Conservation (phyloP, 2,329 filamentous ascomycete genomes). For the Penicillium sp. region DNA sequence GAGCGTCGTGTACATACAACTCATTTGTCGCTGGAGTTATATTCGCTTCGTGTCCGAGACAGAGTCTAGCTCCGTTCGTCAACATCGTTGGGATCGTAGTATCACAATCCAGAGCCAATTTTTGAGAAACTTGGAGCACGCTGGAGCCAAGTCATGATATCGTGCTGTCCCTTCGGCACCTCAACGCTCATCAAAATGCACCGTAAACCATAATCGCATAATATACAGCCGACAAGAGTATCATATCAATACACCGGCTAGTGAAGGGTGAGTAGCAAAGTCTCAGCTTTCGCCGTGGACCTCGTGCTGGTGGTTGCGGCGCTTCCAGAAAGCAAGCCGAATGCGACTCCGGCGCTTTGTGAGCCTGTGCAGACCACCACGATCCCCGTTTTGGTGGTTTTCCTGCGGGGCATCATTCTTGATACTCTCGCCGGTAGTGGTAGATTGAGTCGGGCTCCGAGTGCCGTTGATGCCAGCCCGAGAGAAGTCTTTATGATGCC, state of each 20-base stretch:
- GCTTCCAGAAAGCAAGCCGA: constrained; percentile 44
- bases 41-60: background rate
- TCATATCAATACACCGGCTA: constrained; percentile 7
- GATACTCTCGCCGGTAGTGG: constrained; percentile 26
- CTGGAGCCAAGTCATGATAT: constrained; percentile 28
- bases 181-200: constrained; percentile 26
- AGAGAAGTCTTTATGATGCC: constrained; percentile 23
- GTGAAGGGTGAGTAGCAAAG: constrained; percentile 5
- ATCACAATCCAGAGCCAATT: constrained; percentile 1
- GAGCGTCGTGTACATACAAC: constrained; percentile 4
- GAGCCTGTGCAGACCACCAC: constrained; percentile 27
- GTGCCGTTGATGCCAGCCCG: constrained; percentile 22
- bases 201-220: constrained; percentile 26
- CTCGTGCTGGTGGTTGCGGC: constrained; percentile 33
- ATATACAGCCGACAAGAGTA: constrained; percentile 11
- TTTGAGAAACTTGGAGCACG: background rate
- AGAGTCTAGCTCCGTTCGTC: constrained; percentile 3
- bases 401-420: constrained; percentile 23
- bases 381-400: constrained; percentile 19
- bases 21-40: background rate
- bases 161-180: constrained; percentile 30
- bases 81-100: constrained; percentile 17
- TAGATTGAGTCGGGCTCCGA: constrained; percentile 30
- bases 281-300: constrained; percentile 34
- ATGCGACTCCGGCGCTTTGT: constrained; percentile 40